A percentile compares a stretch with the other conserved stretches of the same genome.
These are phyloP conservation scores for Apiospora phragmitis DNA, from an alignment of 2,329 filamentous ascomycete genomes.

Conservation along the genomic window DNA sequence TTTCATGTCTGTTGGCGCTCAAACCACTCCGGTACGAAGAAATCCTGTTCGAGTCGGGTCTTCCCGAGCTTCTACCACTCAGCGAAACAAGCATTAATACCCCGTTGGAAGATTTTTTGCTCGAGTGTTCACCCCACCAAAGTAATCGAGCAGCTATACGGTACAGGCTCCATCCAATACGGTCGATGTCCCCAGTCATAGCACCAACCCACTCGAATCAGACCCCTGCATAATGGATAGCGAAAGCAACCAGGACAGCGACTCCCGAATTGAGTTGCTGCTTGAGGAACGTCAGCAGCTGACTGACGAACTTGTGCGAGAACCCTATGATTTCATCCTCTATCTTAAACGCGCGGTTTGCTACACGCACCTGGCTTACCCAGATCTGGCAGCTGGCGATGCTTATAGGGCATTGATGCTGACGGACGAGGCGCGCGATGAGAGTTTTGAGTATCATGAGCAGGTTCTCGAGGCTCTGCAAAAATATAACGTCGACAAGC, in stretches of 20 bases:
- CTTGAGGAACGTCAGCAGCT: constrained; percentile 56
- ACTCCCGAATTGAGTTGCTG: constrained; percentile 43
- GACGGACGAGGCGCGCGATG: constrained; percentile 76
- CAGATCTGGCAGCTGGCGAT: constrained; percentile 86
- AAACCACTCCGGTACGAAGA: not conserved
- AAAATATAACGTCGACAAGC: constrained; percentile 34
- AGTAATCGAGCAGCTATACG: not conserved
- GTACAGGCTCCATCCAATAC: not conserved
- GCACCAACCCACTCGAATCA: constrained; percentile 1
- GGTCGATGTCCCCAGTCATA: constrained; percentile 4
- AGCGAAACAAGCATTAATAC: not conserved
- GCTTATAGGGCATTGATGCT: constrained; percentile 89
- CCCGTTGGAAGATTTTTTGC: not conserved
- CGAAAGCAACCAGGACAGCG: constrained; percentile 35
- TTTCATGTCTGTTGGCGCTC: not conserved
- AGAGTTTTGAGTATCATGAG: constrained; percentile 81
- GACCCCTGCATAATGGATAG: constrained; percentile 8
- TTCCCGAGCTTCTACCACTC: not conserved
- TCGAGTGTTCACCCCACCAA: not conserved
- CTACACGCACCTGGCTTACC: constrained; percentile 77
- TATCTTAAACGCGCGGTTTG: constrained; percentile 70
- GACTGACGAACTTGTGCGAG: constrained; percentile 53
- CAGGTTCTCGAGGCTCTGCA: constrained; percentile 57
- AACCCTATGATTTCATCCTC: constrained; percentile 63
- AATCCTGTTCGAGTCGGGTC: not conserved